phyloP scores from a whole-genome alignment of 2,329 filamentous ascomycete species.

The Hymenoscyphus repandus region DNA sequence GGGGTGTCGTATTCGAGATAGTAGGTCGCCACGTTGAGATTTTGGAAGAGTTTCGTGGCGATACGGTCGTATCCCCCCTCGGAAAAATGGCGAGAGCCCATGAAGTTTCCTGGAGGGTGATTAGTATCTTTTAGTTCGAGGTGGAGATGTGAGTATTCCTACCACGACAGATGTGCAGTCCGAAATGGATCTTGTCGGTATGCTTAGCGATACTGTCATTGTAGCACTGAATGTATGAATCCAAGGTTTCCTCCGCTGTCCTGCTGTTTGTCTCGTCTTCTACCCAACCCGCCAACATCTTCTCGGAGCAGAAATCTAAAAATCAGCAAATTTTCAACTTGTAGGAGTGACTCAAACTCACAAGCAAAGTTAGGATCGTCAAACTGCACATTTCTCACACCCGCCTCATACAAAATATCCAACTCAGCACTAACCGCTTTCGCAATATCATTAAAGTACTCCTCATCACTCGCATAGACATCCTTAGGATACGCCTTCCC shows the following conservation, averaged over 20 bases:
- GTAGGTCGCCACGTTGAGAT: slow-evolving; percentile 60
- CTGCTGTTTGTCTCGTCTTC: slow-evolving; percentile 52
- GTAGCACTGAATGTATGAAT: slow-evolving; percentile 72
- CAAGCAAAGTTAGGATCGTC: slow-evolving; percentile 59
- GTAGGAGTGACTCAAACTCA: slow-evolving; percentile 35
- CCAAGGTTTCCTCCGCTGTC: slow-evolving; percentile 65
- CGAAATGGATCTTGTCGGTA: slow-evolving; percentile 67
- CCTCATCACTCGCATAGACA: slow-evolving; percentile 46
- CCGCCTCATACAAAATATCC: slow-evolving; percentile 49
- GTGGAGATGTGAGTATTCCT: not conserved
- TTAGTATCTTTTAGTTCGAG: not conserved
- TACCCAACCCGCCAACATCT: slow-evolving; percentile 65
- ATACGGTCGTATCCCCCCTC: slow-evolving; percentile 65
- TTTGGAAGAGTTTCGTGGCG: slow-evolving; percentile 59
- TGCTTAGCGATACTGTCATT: slow-evolving; percentile 63
- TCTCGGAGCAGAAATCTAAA: slow-evolving; percentile 66
- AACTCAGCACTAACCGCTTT: slow-evolving; percentile 48
- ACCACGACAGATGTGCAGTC: slow-evolving; percentile 69
- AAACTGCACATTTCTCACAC: slow-evolving; percentile 48
- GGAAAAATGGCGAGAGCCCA: slow-evolving; percentile 61
- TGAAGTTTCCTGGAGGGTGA: slow-evolving; percentile 46
- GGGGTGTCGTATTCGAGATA: slow-evolving; percentile 67
- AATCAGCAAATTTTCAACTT: not conserved
- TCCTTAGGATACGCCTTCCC: slow-evolving; percentile 47
- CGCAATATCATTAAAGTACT: slow-evolving; percentile 51